Conservation (phyloP, 2,329 filamentous ascomycete genomes). For the Fusarium sp. region DNA sequence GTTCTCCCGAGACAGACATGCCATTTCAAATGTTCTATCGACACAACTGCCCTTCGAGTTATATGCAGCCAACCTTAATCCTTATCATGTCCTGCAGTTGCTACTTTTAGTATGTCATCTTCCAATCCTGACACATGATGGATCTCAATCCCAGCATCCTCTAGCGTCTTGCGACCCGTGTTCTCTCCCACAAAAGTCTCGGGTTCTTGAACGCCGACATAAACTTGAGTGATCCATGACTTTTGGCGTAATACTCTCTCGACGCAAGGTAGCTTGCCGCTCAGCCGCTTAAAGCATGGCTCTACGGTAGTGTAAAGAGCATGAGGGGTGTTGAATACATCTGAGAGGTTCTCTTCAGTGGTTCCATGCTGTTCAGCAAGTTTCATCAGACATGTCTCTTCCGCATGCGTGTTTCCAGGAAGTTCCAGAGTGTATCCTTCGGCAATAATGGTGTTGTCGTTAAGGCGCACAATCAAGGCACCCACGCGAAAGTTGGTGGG, state of each 20-base stretch:
- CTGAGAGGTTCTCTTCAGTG: conserved; percentile 65
- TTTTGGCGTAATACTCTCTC: conserved; percentile 77
- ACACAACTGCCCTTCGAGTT: background rate
- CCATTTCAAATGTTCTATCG: background rate
- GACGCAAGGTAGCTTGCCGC: conserved; percentile 80
- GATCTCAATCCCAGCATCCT: conserved; percentile 78
- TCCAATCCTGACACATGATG: conserved; percentile 80
- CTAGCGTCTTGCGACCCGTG: conserved; percentile 75
- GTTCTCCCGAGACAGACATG: background rate
- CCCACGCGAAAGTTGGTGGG: conserved; percentile 95
- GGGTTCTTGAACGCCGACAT: conserved; percentile 89
- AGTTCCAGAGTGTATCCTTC: conserved; percentile 93
- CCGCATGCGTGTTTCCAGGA: conserved; percentile 93
- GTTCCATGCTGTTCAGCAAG: conserved; percentile 62
- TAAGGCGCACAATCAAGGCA: conserved; percentile 78
- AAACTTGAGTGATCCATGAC: conserved; percentile 77
- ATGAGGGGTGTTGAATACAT: conserved; percentile 49
- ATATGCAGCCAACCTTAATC: conserved; percentile 6
- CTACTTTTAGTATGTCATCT: conserved; percentile 81
- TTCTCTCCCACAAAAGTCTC: conserved; percentile 90
- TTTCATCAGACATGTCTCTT: conserved; percentile 91
- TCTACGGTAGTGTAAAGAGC: conserved; percentile 93
- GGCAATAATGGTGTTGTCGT: conserved; percentile 70
- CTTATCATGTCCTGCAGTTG: conserved; percentile 79
- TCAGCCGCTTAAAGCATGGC: conserved; percentile 79